phyloP scores from a whole-genome alignment of 768 basidiomycete species.

The Gloeopeniophorella convolvens region DNA sequence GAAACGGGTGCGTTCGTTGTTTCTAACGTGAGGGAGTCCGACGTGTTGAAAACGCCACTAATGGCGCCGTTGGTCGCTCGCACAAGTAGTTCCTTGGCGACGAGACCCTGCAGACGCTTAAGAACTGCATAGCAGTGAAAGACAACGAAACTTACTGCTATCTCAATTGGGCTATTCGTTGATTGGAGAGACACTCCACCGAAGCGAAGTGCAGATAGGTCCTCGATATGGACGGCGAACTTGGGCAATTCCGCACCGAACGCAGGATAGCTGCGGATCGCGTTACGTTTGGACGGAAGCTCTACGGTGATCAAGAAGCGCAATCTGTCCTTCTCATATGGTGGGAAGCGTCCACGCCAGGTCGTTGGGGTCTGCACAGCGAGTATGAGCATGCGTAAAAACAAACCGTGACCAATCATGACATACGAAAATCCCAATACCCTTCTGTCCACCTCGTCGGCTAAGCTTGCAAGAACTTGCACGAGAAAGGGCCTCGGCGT shows the following conservation, averaged over 20 bases:
- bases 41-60: conserved; percentile 32
- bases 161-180: conserved; percentile 25
- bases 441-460: conserved; percentile 25
- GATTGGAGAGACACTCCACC: not conserved
- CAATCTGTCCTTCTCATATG: conserved; percentile 18
- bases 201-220: conserved; percentile 5
- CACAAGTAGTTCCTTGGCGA: conserved; percentile 22
- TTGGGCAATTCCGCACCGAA: conserved; percentile 6
- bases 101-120: conserved; percentile 27
- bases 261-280: conserved; percentile 1
- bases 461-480: conserved; percentile 30
- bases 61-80: conserved; percentile 32
- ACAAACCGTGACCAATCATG: not conserved
- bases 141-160: conserved; percentile 23
- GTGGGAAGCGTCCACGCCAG: not conserved
- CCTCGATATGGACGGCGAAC: not conserved
- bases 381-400: not conserved
- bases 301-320: conserved; percentile 23
- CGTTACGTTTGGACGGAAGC: not conserved
- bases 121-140: not conserved
- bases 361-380: conserved; percentile 15
- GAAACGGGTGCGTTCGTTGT: conserved; percentile 33
- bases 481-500: conserved; percentile 22
- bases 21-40: conserved; percentile 24
- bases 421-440: conserved; percentile 36